These are phyloP conservation scores for Gymnopilus dilepis DNA, from an alignment of 768 basidiomycete species.

Conservation along the genomic window DNA sequence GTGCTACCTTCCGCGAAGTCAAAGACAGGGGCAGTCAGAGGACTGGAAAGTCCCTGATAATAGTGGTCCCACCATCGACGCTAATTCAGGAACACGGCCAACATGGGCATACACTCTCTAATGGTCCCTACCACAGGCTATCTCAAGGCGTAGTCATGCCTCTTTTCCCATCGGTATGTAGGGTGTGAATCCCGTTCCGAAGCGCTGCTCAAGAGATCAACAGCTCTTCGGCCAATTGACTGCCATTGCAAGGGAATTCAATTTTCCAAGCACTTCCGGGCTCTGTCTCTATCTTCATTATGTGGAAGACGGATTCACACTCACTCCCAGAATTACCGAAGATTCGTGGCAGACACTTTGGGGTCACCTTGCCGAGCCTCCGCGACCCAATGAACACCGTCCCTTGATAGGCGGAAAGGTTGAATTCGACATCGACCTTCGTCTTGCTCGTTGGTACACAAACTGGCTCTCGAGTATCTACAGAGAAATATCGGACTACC, in stretches of 20 bases:
- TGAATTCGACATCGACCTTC: conserved; percentile 86
- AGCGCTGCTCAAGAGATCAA: not conserved
- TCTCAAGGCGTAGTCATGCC: conserved; percentile 78
- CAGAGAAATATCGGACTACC: conserved; percentile 44
- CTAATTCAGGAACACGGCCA: conserved; percentile 63
- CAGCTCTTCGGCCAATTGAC: conserved; percentile 80
- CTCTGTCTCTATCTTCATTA: conserved; percentile 81
- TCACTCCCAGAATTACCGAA: conserved; percentile 77
- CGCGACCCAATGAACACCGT: conserved; percentile 36
- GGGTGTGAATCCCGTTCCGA: not conserved
- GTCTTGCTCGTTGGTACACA: conserved; percentile 79
- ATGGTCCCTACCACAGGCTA: conserved; percentile 63
- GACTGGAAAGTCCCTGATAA: conserved; percentile 58
- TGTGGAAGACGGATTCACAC: conserved; percentile 55
- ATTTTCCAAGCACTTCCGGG: conserved; percentile 77
- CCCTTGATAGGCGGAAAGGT: conserved; percentile 76
- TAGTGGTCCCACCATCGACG: conserved; percentile 68
- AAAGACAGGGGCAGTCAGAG: conserved; percentile 46
- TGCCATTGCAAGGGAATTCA: conserved; percentile 83
- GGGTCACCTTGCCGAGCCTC: conserved; percentile 59
- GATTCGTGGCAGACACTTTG: conserved; percentile 80
- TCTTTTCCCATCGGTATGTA: conserved; percentile 68
- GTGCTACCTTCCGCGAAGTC: conserved; percentile 47
- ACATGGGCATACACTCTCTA: conserved; percentile 60
- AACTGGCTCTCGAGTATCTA: conserved; percentile 66